These are phyloP conservation scores for Verruconis gallopava DNA, from an alignment of 2,329 filamentous ascomycete species.

Conservation along the genomic window DNA sequence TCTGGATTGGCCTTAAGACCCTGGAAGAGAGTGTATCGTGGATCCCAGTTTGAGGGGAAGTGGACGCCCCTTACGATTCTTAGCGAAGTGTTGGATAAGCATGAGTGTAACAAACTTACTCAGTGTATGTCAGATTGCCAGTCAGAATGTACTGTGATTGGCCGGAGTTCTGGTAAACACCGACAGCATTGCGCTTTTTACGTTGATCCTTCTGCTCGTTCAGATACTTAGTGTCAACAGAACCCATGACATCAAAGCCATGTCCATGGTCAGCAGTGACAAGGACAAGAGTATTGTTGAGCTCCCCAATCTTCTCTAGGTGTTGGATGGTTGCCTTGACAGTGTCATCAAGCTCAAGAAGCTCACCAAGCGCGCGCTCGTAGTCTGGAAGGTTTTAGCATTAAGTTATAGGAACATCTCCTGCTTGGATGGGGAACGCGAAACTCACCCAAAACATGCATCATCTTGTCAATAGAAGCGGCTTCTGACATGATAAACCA, in stretches of 20 bases:
- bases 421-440: neutral
- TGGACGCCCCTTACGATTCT: conserved; percentile 38
- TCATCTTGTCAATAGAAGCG: conserved; percentile 79
- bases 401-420: too few relatives aligned
- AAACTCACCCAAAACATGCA: conserved; percentile 47
- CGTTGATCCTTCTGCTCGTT: conserved; percentile 51
- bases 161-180: conserved; percentile 60
- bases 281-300: conserved; percentile 65
- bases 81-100: neutral
- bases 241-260: conserved; percentile 77
- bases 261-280: conserved; percentile 84
- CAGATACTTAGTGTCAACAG: conserved; percentile 68
- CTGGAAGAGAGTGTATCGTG: conserved; percentile 65
- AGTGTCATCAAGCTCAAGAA: conserved; percentile 77
- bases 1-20: conserved; percentile 63
- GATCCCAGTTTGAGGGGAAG: conserved; percentile 78
- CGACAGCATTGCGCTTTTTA: conserved; percentile 61
- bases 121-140: conserved; percentile 50
- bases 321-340: conserved; percentile 61
- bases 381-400: conserved; percentile 72
- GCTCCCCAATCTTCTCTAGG: conserved; percentile 49
- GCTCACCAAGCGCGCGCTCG: conserved; percentile 70
- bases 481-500: conserved; percentile 85
- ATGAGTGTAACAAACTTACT: conserved; percentile 21
- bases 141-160: conserved; percentile 60